Conservation (phyloP, 2,329 filamentous ascomycete species). For the Trichoderma koningii region DNA sequence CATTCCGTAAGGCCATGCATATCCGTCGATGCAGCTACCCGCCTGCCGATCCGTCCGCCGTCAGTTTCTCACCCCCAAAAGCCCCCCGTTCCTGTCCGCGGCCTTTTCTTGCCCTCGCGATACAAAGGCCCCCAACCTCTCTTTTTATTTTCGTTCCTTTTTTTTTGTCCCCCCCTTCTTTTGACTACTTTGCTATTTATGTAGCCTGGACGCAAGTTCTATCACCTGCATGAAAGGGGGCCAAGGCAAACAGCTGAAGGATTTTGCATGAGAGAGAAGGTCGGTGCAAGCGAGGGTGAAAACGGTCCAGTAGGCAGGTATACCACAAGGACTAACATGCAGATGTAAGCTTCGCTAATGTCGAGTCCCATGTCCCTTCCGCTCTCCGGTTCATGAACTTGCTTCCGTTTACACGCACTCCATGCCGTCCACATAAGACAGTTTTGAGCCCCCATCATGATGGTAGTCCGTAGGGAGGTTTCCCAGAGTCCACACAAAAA, state of each 20-base stretch:
- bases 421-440: background rate
- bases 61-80: conserved; percentile 12
- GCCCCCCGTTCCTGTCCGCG: background rate
- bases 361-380: background rate
- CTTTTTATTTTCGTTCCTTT: background rate
- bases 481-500: background rate
- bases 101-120: too few species aligned
- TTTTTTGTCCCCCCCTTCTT: background rate
- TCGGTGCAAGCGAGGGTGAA: conserved; percentile 2
- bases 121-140: background rate
- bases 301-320: background rate
- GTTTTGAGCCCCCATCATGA: background rate
- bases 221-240: conserved; percentile 14
- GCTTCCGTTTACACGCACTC: conserved; percentile 3
- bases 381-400: background rate
- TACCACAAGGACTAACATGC: background rate
- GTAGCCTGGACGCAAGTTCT: background rate
- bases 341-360: conserved; percentile 7
- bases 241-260: background rate
- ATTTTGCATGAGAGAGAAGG: background rate
- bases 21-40: conserved; percentile 21
- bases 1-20: conserved; percentile 21
- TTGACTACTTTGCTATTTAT: background rate
- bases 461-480: background rate
- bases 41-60: conserved; percentile 23